Evolutionary conservation across 805 yeast genomes (phyloP).

Genomic region (Metschnikowia chrysomelidarum): DNA sequence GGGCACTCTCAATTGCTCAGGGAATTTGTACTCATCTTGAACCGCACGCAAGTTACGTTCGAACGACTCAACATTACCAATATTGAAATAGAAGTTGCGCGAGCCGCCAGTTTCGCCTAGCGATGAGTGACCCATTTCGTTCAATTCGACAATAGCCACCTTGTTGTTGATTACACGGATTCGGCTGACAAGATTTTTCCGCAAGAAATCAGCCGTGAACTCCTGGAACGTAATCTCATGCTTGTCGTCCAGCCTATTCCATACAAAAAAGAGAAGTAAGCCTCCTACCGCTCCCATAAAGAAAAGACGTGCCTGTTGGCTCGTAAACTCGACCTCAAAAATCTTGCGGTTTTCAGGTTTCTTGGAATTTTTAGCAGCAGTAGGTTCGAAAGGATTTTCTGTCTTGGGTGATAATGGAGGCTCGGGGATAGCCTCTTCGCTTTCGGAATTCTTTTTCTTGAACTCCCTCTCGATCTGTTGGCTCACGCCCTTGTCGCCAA

Average conservation of each 20-base stretch:
- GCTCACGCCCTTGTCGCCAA: too few relatives aligned
- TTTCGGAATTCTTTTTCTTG: too few relatives aligned
- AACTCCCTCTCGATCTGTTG: too few relatives aligned
- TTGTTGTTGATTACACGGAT: slow-evolving; percentile 75
- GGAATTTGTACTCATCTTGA: slow-evolving; percentile 65
- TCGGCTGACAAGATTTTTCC: slow-evolving; percentile 72
- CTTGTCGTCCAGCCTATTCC: slow-evolving; percentile 20
- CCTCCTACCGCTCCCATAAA: slow-evolving; percentile 34
- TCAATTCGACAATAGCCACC: slow-evolving; percentile 68
- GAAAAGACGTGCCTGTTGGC: slow-evolving; percentile 26
- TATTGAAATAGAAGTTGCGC: slow-evolving; percentile 53
- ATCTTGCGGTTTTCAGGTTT: slow-evolving; percentile 3
- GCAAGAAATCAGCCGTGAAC: slow-evolving; percentile 70
- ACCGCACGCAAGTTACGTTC: slow-evolving; percentile 76
- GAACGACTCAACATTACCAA: slow-evolving; percentile 87
- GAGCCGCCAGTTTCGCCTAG: slow-evolving; percentile 24
- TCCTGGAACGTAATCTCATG: slow-evolving; percentile 87
- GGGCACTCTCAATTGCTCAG: slow-evolving; percentile 69
- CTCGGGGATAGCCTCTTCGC: too few relatives aligned
- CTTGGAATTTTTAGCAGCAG: too few relatives aligned
- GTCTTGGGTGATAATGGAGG: too few relatives aligned
- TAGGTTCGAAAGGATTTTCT: too few relatives aligned
- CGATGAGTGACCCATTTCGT: slow-evolving; percentile 47
- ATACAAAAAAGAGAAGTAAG: slow-evolving; percentile 24
- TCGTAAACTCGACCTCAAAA: slow-evolving; percentile 24